Conservation (phyloP, 176 grass and related monocot genomes). For the Paspalum notatum region DNA sequence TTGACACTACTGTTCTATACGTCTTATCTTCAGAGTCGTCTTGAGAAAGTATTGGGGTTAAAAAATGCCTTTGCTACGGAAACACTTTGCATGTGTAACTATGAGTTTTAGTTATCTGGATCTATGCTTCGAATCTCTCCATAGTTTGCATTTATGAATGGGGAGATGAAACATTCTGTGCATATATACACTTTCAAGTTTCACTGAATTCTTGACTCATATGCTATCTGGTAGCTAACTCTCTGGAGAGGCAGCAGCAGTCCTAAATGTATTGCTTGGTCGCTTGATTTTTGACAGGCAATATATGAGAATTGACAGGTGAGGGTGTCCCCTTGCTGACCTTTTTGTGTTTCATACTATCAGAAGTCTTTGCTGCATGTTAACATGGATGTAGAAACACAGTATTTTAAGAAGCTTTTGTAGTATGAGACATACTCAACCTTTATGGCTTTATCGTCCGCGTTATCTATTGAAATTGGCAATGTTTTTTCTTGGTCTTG, state of each 20-base stretch:
- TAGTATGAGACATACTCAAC: neutral
- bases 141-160: neutral
- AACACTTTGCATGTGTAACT: conserved; percentile 2
- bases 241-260: neutral
- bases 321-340: neutral
- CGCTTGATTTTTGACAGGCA: neutral
- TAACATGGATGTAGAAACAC: neutral
- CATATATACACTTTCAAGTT: neutral
- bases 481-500: conserved; percentile 7
- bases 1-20: neutral
- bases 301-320: neutral
- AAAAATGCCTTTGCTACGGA: neutral
- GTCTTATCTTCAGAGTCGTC: neutral
- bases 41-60: neutral
- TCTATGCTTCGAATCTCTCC: neutral
- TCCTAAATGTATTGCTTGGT: neutral
- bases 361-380: neutral
- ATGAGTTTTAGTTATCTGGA: neutral
- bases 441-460: neutral
- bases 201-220: neutral
- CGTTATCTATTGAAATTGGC: conserved; percentile 8
- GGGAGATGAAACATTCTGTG: neutral
- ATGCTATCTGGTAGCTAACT: conserved; percentile 2
- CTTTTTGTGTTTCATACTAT: neutral
- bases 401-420: neutral